These are phyloP conservation scores for Intubia oerlemansii DNA, from an alignment of 2,329 filamentous ascomycete genomes.

Conservation along the genomic window DNA sequence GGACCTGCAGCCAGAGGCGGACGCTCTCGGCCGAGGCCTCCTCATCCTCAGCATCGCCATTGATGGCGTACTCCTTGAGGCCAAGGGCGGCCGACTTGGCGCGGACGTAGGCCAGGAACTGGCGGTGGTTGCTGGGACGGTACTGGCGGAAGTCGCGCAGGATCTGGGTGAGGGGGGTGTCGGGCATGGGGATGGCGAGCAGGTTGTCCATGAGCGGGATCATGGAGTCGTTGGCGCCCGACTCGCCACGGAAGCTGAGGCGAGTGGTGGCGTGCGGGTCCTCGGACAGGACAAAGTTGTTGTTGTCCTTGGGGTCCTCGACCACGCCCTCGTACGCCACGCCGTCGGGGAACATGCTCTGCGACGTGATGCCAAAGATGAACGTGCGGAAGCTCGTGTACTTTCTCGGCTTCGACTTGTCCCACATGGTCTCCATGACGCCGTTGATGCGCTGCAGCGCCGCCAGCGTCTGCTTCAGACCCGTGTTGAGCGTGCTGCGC, in stretches of 20 bases:
- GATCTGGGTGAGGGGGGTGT: constrained; percentile 74
- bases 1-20: constrained; percentile 38
- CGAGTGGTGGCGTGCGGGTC: constrained; percentile 16
- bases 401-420: constrained; percentile 54
- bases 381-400: constrained; percentile 89
- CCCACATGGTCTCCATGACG: constrained; percentile 86
- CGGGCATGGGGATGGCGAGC: constrained; percentile 67
- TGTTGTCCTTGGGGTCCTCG: background rate
- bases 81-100: constrained; percentile 24
- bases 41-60: constrained; percentile 9
- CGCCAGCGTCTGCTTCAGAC: constrained; percentile 36
- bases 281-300: too few relatives aligned
- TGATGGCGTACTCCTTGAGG: constrained; percentile 37
- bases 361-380: constrained; percentile 87
- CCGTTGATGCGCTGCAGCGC: constrained; percentile 50
- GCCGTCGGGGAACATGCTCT: constrained; percentile 84
- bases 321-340: constrained; percentile 68
- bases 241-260: constrained; percentile 74
- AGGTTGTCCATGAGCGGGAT: constrained; percentile 79
- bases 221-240: constrained; percentile 87
- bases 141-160: constrained; percentile 77
- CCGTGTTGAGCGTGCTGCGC: constrained; percentile 40
- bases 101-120: constrained; percentile 57
- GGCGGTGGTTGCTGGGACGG: constrained; percentile 69
- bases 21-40: constrained; percentile 24